Evolutionary conservation across 108 stramenopile genomes (phyloP), one percentile per base, ranked within the genome.

Genomic region (Pseudonitzschia delicatissima): DNA sequence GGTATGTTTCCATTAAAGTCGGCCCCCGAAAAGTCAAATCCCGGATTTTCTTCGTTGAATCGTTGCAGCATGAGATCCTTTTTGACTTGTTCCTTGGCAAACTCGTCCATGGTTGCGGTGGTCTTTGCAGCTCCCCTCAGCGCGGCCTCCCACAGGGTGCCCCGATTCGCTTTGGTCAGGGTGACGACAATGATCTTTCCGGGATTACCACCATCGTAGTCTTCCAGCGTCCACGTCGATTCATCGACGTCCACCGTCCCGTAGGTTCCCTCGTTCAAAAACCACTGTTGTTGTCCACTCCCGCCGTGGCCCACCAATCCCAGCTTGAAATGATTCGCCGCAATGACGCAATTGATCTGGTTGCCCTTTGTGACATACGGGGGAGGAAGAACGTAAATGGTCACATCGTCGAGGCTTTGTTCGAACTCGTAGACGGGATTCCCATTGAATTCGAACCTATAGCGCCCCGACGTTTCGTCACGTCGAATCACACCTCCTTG

Each of bases 11-110:
- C 99, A 81, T 95, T 98, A 68, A 99, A 97, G 23, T 93, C 82
- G 20, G 99, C 99, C 39, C 83, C 85, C 20, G 96, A 80, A 88
- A 99, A 99, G 70, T 99, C 98, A 64, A 99, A 96, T 20, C 98
- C 98, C 15, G 97, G 94, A 83, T 97, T 71, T 72, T 96, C 93
- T 76, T 88, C 92, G 69, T 91, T 87, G 68, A 97, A 99, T 48
- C 97, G 62, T 75, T 99, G 97, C 17, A 97, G 65, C 91, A 98
- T 87, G 26, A 99, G 47, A 60, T 91, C 71, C 58, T 96, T 86
- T 68, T 89, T 82, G 49, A 94, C 88, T 40, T 94, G 87, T 72
- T 92, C 86, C 28, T 79, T 77, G 40, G 88, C 76, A 37, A 62
- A 23, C 7, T 66, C 55, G 48, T 74, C 66, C 44, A 74, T 39